Base-by-base conservation (phyloP, 208 protist species). In the Trypanosoma avium region DNA sequence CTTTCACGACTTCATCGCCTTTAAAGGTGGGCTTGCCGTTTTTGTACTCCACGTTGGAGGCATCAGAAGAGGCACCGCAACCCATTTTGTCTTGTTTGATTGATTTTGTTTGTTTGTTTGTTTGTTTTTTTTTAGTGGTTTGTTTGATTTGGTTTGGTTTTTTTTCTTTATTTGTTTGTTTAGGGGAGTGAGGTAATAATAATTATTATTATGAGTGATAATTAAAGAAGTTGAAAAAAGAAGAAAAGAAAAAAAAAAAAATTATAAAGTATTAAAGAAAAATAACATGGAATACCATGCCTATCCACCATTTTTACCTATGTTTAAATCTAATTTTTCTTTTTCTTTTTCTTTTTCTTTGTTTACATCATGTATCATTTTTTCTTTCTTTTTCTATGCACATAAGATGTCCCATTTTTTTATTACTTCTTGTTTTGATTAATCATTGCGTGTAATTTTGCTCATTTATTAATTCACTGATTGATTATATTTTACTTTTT, bases 21-120 rank as follows among this genome's bases (percentile, higher is more conserved):
- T 69, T 70, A 59, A 94, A 89, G 48, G 73, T 84, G 26, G 88
- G 88, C 42, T 76, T 72, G 29, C 88, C 88, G 75, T 94, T 87
- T 22, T 85, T 42, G 63, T 78, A 91, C 32, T 59, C 67, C 32
- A 81, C 65, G 30, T 73, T 58, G 47, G 52, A 36, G 48, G 46
- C 58, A 43, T 67, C 64, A 21, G 81, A 70, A 69, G 81, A 70
- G 67, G 77, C 68, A 64, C 79, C 81, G 73, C 88, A 94, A 69
- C 88, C 88, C 87, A 93, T 93, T 36, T 50, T 90, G 35, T 33
- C 56, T 36, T 36, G 4, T n/a, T 32, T 10, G 38, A 40, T 19
- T 38, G 10, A 43, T 53, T 45, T 61, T 29, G 60, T 13, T 46
- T 61, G 26, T 33, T 26, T 26, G 19, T n/a, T 53, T 57, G 38